Percentiles rank a stretch among this genome's conserved stretches.
Evolutionary conservation across 2,329 filamentous ascomycete species (phyloP).

Genomic region (Ilyonectria sp.): DNA sequence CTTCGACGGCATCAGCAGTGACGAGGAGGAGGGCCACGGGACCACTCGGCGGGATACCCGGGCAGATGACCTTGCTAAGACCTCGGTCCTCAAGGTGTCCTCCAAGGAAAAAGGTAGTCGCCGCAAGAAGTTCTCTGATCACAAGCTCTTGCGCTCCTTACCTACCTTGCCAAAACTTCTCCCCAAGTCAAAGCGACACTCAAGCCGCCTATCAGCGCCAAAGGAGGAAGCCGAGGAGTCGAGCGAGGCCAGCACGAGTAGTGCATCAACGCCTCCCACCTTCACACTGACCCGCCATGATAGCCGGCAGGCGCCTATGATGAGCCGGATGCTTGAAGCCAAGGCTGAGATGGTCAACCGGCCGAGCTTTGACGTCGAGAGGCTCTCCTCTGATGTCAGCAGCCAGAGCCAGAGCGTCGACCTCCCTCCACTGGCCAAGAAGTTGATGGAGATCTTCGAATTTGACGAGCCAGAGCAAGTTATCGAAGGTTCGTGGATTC

Average conservation of each 20-base stretch:
- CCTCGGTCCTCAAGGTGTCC: slow-evolving; percentile 56
- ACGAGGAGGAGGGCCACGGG: slow-evolving; percentile 79
- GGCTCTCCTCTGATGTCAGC: slow-evolving; percentile 58
- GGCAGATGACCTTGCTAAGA: slow-evolving; percentile 56
- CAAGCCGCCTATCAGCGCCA: slow-evolving; percentile 57
- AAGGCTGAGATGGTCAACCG: slow-evolving; percentile 74
- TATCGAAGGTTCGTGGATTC: slow-evolving; percentile 74
- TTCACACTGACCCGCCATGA: slow-evolving; percentile 42
- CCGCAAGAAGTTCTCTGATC: slow-evolving; percentile 74
- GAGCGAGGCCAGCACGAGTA: slow-evolving; percentile 45
- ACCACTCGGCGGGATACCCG: slow-evolving; percentile 62
- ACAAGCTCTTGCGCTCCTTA: slow-evolving; percentile 76
- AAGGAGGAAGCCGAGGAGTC: slow-evolving; percentile 53
- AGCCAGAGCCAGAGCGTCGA: slow-evolving; percentile 55
- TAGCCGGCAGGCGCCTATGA: slow-evolving; percentile 75
- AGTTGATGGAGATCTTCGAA: slow-evolving; percentile 87
- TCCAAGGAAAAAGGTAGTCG: slow-evolving; percentile 60
- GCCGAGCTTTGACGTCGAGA: slow-evolving; percentile 71
- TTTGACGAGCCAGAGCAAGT: slow-evolving; percentile 89
- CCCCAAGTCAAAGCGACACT: slow-evolving; percentile 59
- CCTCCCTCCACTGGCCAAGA: slow-evolving; percentile 75
- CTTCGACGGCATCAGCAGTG: slow-evolving; percentile 85
- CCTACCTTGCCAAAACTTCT: slow-evolving; percentile 69
- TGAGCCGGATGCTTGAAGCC: slow-evolving; percentile 84
- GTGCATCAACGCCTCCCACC: slow-evolving; percentile 45